These are phyloP conservation scores for Lepidium africanum DNA, from an alignment of 345 rosid species.

Conservation along the genomic window DNA sequence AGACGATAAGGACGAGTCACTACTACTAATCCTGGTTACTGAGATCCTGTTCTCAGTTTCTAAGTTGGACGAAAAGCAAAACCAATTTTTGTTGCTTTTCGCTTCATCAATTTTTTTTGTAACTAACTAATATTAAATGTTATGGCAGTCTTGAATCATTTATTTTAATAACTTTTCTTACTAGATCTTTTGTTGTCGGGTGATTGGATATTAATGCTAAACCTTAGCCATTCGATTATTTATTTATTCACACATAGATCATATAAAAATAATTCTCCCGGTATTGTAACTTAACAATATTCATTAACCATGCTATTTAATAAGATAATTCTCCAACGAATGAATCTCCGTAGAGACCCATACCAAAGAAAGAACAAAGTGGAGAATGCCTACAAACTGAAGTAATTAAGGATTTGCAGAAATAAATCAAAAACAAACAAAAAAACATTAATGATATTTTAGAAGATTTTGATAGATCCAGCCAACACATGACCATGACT, in stretches of 20 bases:
- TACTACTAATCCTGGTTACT: background rate
- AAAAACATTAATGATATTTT: background rate
- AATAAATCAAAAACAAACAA: background rate
- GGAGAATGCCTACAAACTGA: background rate
- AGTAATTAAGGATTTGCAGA: background rate
- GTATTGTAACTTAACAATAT: background rate
- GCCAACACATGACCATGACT: conserved; percentile 3
- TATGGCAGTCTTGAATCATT: background rate
- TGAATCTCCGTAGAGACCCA: background rate
- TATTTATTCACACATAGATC: no score
- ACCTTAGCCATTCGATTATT: background rate
- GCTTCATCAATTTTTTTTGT: background rate
- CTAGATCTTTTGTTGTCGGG: background rate
- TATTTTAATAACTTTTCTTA: background rate
- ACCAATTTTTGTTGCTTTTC: background rate
- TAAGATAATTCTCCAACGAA: background rate
- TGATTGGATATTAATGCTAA: background rate
- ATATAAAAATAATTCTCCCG: no score
- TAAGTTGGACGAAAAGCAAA: background rate
- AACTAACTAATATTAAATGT: background rate
- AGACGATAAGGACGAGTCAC: background rate
- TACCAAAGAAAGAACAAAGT: background rate
- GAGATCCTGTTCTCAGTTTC: background rate
- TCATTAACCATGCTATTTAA: background rate
- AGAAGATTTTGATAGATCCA: background rate